phyloP scores from a whole-genome alignment of 805 yeast genomes.

The Saturnispora mendoncae region DNA sequence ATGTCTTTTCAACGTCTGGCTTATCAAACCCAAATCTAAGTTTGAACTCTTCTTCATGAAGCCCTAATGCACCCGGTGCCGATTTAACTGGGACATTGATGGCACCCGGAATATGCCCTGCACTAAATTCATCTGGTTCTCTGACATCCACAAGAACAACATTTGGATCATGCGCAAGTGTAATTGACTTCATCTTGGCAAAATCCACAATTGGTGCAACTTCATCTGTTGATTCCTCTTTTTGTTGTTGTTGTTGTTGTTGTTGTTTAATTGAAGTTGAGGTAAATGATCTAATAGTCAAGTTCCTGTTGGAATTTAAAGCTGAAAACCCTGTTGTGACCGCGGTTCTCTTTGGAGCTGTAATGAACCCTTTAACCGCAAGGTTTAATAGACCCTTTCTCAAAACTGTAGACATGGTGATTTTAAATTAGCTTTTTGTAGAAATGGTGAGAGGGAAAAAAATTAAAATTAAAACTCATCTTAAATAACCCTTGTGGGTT shows the following conservation, averaged over 20 bases:
- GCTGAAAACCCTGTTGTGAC: too few relatives aligned
- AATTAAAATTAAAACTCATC: not conserved
- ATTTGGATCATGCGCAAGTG: constrained; percentile 35
- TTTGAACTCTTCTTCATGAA: constrained; percentile 69
- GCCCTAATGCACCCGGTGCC: constrained; percentile 85
- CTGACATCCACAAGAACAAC: constrained; percentile 77
- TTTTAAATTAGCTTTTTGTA: not conserved
- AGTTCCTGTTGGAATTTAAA: too few relatives aligned
- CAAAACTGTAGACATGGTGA: not conserved
- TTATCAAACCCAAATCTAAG: constrained; percentile 74
- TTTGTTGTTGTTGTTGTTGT: too few relatives aligned
- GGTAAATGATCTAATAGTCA: not conserved
- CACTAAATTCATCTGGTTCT: constrained; percentile 70
- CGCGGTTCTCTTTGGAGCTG: not conserved
- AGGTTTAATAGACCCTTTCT: not conserved
- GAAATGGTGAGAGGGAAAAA: not conserved
- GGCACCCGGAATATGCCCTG: constrained; percentile 77
- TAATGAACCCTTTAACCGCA: not conserved
- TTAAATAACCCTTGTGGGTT: not conserved
- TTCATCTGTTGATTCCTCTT: too few relatives aligned
- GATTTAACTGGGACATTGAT: constrained; percentile 84
- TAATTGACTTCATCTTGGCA: constrained; percentile 33
- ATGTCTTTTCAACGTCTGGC: constrained; percentile 61
- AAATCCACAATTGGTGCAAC: constrained; percentile 26
- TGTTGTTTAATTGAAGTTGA: not conserved